Evolutionary conservation across 768 basidiomycete genomes (phyloP).

Genomic region (Pholiota molesta): DNA sequence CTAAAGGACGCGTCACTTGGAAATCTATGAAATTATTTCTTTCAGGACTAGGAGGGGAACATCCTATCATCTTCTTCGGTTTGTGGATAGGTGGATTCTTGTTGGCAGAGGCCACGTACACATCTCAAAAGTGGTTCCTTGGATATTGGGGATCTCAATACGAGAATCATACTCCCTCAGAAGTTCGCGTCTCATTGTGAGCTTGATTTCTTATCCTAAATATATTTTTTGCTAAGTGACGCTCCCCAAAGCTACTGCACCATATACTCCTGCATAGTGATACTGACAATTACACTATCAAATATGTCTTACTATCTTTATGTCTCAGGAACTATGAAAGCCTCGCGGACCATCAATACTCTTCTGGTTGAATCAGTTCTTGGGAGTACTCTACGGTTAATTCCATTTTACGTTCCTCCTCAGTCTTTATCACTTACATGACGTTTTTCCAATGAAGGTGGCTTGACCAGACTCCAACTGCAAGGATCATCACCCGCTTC

Average conservation of each 20-base stretch:
- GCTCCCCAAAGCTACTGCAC: slow-evolving; percentile 1
- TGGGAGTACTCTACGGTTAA: slow-evolving; percentile 8
- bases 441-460: background rate
- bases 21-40: slow-evolving; percentile 38
- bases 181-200: slow-evolving; percentile 2
- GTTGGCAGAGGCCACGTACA: slow-evolving; percentile 25
- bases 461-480: slow-evolving; percentile 10
- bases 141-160: slow-evolving; percentile 47
- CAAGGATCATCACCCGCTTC: slow-evolving; percentile 5
- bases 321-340: background rate
- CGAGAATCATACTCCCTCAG: background rate
- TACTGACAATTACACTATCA: background rate
- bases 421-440: background rate
- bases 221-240: background rate
- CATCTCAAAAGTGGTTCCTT: slow-evolving; percentile 43
- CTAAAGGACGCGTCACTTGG: slow-evolving; percentile 30
- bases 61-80: slow-evolving; percentile 36
- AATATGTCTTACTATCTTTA: background rate
- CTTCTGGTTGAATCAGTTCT: slow-evolving; percentile 5
- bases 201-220: background rate
- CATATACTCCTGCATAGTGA: slow-evolving; percentile 1
- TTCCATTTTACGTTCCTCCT: too few relatives aligned
- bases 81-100: slow-evolving; percentile 29
- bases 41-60: slow-evolving; percentile 34
- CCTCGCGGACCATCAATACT: slow-evolving; percentile 3